These are phyloP conservation scores for Sporormia fimetaria DNA, from an alignment of 495 filamentous ascomycete genomes.

Conservation along the genomic window DNA sequence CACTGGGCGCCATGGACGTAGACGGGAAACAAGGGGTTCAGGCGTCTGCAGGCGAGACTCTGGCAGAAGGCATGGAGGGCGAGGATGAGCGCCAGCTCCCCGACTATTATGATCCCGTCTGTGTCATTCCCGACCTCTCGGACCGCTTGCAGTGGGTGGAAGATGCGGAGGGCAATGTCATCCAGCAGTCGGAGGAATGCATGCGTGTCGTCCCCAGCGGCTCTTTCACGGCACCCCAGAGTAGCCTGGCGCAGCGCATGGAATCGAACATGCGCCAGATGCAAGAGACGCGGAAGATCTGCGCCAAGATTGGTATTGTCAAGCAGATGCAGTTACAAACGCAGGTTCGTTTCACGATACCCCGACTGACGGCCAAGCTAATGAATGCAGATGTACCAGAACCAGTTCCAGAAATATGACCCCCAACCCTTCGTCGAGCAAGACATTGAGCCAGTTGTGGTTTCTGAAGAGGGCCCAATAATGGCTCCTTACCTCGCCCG, in stretches of 20 bases:
- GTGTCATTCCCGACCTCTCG: conserved; percentile 72
- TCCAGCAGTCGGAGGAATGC: conserved; percentile 74
- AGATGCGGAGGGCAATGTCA: conserved; percentile 72
- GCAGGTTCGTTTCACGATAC: conserved; percentile 47
- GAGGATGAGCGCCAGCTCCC: conserved; percentile 70
- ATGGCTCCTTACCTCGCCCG: conserved; percentile 70
- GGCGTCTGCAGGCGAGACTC: conserved; percentile 48
- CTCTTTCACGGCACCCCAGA: conserved; percentile 66
- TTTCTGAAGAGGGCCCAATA: conserved; percentile 77
- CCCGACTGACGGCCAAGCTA: background rate
- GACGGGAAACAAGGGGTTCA: conserved; percentile 39
- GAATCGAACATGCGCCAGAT: conserved; percentile 87
- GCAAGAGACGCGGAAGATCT: conserved; percentile 93
- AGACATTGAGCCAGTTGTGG: conserved; percentile 73
- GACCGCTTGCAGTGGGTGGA: conserved; percentile 70
- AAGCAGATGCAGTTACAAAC: conserved; percentile 99
- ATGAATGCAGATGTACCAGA: conserved; percentile 72
- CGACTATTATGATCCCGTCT: conserved; percentile 86
- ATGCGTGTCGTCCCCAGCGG: conserved; percentile 61
- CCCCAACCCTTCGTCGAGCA: conserved; percentile 80
- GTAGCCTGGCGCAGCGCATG: conserved; percentile 64
- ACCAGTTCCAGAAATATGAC: conserved; percentile 96
- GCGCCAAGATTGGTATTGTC: conserved; percentile 89
- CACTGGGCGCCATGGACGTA: conserved; percentile 35
- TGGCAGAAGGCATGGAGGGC: conserved; percentile 85